A percentile compares a stretch with the other conserved stretches of the same genome.
phyloP scores from a whole-genome alignment of 192 early-diverging fungal genomes.

The Coemansia nantahalensis region DNA sequence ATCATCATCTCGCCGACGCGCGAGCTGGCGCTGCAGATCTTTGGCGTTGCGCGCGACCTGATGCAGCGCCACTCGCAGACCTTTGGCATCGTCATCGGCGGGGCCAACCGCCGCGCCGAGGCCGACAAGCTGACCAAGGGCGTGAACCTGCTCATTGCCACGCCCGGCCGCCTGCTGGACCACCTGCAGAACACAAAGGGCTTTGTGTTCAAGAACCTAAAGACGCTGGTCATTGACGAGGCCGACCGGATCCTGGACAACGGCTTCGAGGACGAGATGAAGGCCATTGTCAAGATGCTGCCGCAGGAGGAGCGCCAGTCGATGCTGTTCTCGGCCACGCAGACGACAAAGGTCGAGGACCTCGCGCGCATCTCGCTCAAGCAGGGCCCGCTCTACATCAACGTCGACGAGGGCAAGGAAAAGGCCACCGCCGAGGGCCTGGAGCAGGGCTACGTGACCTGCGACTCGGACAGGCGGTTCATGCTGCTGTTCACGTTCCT shows the following conservation, averaged over 20 bases:
- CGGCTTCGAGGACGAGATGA: constrained; percentile 99
- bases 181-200: constrained; percentile 98
- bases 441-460: constrained; percentile 97
- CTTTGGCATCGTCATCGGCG: constrained; percentile 98
- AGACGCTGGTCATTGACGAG: constrained; percentile 93
- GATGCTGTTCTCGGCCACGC: constrained; percentile 99
- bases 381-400: constrained; percentile 96
- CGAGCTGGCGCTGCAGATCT: constrained; percentile 98
- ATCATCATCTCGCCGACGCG: constrained; percentile 97
- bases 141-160: constrained; percentile 94
- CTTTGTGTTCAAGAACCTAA: constrained; percentile 92
- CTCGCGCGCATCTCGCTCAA: constrained; percentile 97
- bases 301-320: constrained; percentile 89
- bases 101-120: constrained; percentile 95
- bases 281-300: constrained; percentile 91
- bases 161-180: constrained; percentile 95
- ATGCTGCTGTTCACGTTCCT: constrained; percentile 98
- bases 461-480: constrained; percentile 90
- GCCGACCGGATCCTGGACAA: constrained; percentile 98
- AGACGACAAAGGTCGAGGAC: constrained; percentile 98
- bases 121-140: constrained; percentile 94
- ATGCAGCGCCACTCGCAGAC: constrained; percentile 94
- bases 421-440: constrained; percentile 92
- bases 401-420: constrained; percentile 97
- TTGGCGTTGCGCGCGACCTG: constrained; percentile 96